Evolutionary conservation across 495 filamentous ascomycete genomes (phyloP), one percentile per base, ranked within the genome.

Genomic region (Penicillium parvum): DNA sequence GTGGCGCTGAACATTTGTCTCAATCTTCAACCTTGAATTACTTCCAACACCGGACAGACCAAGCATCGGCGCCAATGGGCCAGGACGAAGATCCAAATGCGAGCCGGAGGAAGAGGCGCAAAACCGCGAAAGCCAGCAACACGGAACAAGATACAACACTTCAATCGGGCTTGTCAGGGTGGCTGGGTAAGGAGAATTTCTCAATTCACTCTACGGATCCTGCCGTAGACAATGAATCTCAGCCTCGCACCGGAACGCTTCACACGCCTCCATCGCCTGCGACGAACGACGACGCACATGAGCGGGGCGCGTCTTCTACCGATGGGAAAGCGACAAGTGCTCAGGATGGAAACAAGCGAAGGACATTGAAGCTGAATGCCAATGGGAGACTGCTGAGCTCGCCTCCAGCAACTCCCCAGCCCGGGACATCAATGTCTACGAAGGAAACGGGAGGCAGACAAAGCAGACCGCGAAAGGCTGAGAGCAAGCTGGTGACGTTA

Each of bases 321-420:
- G 37, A 43, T 4, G 4, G 36, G 10, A 15, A 39, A n/a, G 38
- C 10, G n/a, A 8, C 6, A 20, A 19, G 46, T 3, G 29, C 19
- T 1, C 19, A 1, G 10, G 4, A 9, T 23, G 33, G 45, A 34
- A 46, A 32, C 10, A 52, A 60, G 12, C 67, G 63, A 38, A 80
- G 75, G 52, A 68, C 68, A n/a, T 53, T 82, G 14, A 74, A 69
- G 48, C 47, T 82, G 14, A 76, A 75, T 49, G 45, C 67, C 1
- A 78, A 78, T 49, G 80, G 79, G n/a, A 76, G 72, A 36, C 63
- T 82, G 14, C 39, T 72, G n/a, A 69, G 74, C 22, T 82, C 78
- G 0, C 73, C 79, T 11, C 55, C 57, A 10, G 36, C 6, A 61
- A 60, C 26, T 53, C 55, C 5, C 19, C 49, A 3, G 53, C 43